Percentiles rank a stretch among this genome's conserved stretches.
Conservation (phyloP, 129 eudicot species). For the Escallonia herrerae region DNA sequence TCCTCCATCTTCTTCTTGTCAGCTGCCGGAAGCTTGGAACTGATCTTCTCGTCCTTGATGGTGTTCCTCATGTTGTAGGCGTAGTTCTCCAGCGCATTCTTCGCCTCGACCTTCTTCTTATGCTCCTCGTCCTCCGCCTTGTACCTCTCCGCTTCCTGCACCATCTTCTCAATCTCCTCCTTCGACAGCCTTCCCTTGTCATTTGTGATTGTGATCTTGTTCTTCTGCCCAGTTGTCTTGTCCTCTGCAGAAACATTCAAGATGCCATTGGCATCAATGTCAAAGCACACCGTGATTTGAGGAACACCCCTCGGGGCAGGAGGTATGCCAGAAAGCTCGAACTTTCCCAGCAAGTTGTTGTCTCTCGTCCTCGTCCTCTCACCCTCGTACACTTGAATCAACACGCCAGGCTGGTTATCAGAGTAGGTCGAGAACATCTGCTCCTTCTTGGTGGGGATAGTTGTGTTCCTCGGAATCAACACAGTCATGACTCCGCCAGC, state of each 20-base stretch:
- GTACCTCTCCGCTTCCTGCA: constrained; percentile 38
- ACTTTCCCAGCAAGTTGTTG: constrained; percentile 38
- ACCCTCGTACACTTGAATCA: constrained; percentile 40
- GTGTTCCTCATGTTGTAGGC: constrained; percentile 44
- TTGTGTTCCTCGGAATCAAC: constrained; percentile 40
- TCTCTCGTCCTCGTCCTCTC: constrained; percentile 30
- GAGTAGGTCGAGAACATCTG: constrained; percentile 27
- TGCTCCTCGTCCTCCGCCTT: constrained; percentile 43
- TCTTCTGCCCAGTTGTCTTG: constrained; percentile 47
- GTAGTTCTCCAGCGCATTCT: constrained; percentile 34
- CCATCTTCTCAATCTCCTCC: constrained; percentile 49
- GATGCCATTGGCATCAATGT: constrained; percentile 48
- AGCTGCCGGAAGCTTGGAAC: constrained; percentile 20
- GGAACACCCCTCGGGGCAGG: constrained; percentile 42
- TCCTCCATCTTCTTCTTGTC: constrained; percentile 49
- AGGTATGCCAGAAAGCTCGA: constrained; percentile 32
- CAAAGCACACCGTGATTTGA: constrained; percentile 38
- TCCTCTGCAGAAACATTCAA: constrained; percentile 54
- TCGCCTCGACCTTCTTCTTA: constrained; percentile 37
- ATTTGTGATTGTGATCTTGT: constrained; percentile 47
- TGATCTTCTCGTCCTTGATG: constrained; percentile 37
- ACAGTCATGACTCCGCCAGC: constrained; percentile 40
- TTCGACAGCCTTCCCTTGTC: constrained; percentile 38
- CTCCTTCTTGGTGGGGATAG: constrained; percentile 18
- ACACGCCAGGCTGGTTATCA: constrained; percentile 39